Conservation (phyloP, 1,284 basidiomycete genomes). For the Pseudozyma thailandica region DNA sequence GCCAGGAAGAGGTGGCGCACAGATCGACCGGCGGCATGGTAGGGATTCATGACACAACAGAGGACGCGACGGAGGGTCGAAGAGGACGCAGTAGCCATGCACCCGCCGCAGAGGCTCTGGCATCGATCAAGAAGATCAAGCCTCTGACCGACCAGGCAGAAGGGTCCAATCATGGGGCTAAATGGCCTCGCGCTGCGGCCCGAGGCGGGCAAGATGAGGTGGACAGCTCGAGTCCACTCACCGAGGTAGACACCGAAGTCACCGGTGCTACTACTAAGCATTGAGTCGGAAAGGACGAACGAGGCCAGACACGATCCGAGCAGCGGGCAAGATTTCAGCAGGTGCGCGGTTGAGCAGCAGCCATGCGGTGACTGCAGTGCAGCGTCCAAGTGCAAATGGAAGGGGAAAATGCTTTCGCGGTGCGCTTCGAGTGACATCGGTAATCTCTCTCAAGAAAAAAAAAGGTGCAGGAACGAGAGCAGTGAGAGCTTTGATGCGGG, state of each 20-base stretch:
- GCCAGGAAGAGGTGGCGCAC: too few species aligned
- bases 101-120: constrained; percentile 12
- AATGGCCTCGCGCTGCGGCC: background rate
- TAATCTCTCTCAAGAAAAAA: constrained; percentile 7
- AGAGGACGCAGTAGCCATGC: background rate
- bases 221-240: background rate
- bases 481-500: background rate
- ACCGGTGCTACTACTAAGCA: too few species aligned
- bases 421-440: constrained; percentile 16
- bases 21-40: too few species aligned
- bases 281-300: too few species aligned
- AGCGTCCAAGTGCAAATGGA: background rate
- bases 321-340: too few species aligned
- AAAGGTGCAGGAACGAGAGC: constrained; percentile 9
- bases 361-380: too few species aligned
- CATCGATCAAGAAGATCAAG: constrained; percentile 14
- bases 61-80: background rate
- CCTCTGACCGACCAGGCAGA: constrained; percentile 5
- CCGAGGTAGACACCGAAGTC: background rate
- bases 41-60: background rate
- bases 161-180: background rate
- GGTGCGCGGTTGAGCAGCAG: too few species aligned
- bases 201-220: background rate
- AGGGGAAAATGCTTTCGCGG: background rate
- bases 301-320: too few species aligned